phyloP scores from a whole-genome alignment of 1,284 basidiomycete genomes.

The Malassezia caprae region DNA sequence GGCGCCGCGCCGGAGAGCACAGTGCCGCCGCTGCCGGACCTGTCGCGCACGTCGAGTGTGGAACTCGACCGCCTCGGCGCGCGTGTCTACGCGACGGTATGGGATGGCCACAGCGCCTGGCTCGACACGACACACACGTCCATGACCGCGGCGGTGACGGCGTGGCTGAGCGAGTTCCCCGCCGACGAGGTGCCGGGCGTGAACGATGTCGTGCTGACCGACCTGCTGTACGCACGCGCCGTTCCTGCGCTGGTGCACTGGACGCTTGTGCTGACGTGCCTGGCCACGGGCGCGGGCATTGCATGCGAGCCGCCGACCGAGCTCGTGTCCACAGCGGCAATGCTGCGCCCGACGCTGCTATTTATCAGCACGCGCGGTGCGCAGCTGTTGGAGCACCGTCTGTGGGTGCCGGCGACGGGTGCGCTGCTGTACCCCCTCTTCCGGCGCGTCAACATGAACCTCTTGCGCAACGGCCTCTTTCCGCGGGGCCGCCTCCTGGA shows the following conservation, averaged over 20 bases:
- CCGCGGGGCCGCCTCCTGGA: conserved; percentile 22
- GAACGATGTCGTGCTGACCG: conserved; percentile 30
- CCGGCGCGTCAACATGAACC: conserved; percentile 22
- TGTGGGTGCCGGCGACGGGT: conserved; percentile 19
- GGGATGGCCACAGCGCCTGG: conserved; percentile 3
- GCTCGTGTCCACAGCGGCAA: background rate
- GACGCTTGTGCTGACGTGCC: conserved; percentile 28
- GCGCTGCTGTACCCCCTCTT: conserved; percentile 9
- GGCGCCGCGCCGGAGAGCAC: conserved; percentile 10
- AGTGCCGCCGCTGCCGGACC: conserved; percentile 10
- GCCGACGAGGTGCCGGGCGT: conserved; percentile 27
- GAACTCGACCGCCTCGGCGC: conserved; percentile 12
- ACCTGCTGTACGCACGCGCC: conserved; percentile 9
- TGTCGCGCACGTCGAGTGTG: background rate
- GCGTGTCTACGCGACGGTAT: conserved; percentile 9
- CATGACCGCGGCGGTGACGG: conserved; percentile 20
- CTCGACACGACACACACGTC: conserved; percentile 10
- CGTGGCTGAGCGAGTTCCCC: conserved; percentile 25
- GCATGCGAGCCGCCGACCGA: conserved; percentile 14
- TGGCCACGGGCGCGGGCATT: conserved; percentile 40
- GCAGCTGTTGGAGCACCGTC: conserved; percentile 23
- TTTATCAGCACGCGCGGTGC: conserved; percentile 28
- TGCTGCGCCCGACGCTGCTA: conserved; percentile 25
- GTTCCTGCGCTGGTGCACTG: conserved; percentile 23
- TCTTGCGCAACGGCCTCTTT: conserved; percentile 32